These are phyloP conservation scores for Aspergillus bombycis DNA, from an alignment of 2,329 filamentous ascomycete genomes.

Conservation along the genomic window DNA sequence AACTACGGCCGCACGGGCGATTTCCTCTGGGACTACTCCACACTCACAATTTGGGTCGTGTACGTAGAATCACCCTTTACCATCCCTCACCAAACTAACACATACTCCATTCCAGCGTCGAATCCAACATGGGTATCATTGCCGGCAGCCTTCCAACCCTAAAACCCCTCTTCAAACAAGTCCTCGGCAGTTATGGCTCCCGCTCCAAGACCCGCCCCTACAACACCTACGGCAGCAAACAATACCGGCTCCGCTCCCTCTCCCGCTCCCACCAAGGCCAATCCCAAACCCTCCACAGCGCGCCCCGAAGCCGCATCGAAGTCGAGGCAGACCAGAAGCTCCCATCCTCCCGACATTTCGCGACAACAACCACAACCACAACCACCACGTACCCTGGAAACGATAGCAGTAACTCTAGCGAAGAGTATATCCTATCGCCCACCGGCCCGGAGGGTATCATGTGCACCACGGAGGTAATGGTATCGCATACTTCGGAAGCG, in stretches of 20 bases:
- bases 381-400: neutral
- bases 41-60: conserved; percentile 54
- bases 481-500: neutral
- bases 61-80: neutral
- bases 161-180: conserved; percentile 34
- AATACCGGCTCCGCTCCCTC: conserved; percentile 17
- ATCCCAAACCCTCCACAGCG: neutral
- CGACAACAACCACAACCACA: neutral
- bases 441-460: conserved; percentile 6
- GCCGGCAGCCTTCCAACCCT: conserved; percentile 36
- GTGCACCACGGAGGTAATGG: conserved; percentile 18
- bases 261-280: conserved; percentile 8
- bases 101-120: conserved; percentile 18
- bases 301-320: neutral
- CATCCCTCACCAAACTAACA: neutral
- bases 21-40: conserved; percentile 50
- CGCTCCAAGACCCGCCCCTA: conserved; percentile 17
- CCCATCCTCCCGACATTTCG: neutral
- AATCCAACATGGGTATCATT: conserved; percentile 35
- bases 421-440: conserved; percentile 16
- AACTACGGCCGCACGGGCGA: conserved; percentile 47
- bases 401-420: conserved; percentile 15
- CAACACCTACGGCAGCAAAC: conserved; percentile 15
- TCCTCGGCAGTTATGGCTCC: conserved; percentile 27
- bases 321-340: neutral